A percentile compares a stretch with the other conserved stretches of the same genome.
phyloP scores from a whole-genome alignment of 768 basidiomycete genomes.

The Tylopilus subfusipes region DNA sequence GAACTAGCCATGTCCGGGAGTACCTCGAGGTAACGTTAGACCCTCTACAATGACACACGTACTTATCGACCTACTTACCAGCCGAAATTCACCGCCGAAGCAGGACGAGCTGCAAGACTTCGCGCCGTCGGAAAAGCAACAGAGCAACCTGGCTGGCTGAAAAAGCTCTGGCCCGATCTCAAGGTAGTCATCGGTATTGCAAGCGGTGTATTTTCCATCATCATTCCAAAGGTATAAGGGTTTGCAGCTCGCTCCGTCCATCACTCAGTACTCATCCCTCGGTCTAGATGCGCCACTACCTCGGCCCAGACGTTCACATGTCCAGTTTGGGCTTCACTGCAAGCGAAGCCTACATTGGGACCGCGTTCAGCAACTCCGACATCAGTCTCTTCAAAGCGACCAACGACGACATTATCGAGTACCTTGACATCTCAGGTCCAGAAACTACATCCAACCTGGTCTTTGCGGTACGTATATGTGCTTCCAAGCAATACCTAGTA shows the following conservation, averaged over 20 bases:
- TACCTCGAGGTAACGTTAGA: conserved; percentile 12
- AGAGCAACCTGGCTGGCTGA: conserved; percentile 16
- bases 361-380: conserved; percentile 3
- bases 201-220: conserved; percentile 16
- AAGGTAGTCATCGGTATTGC: conserved; percentile 15
- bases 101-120: conserved; percentile 16
- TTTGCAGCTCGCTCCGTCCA: background rate
- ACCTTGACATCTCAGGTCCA: conserved; percentile 11
- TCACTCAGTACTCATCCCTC: background rate
- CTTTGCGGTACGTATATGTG: conserved; percentile 6
- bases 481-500: background rate
- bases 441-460: conserved; percentile 14
- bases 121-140: conserved; percentile 13
- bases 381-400: conserved; percentile 17
- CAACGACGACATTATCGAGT: conserved; percentile 18
- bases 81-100: conserved; percentile 10
- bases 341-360: conserved; percentile 11
- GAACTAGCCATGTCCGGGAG: conserved; percentile 12
- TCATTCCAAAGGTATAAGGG: conserved; percentile 13
- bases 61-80: background rate
- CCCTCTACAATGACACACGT: too few species aligned
- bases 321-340: too few species aligned
- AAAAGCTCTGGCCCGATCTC: conserved; percentile 11
- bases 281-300: too few species aligned
- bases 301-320: too few species aligned